phyloP scores from a whole-genome alignment of 805 yeast genomes.

The Metschnikowia henanensis region DNA sequence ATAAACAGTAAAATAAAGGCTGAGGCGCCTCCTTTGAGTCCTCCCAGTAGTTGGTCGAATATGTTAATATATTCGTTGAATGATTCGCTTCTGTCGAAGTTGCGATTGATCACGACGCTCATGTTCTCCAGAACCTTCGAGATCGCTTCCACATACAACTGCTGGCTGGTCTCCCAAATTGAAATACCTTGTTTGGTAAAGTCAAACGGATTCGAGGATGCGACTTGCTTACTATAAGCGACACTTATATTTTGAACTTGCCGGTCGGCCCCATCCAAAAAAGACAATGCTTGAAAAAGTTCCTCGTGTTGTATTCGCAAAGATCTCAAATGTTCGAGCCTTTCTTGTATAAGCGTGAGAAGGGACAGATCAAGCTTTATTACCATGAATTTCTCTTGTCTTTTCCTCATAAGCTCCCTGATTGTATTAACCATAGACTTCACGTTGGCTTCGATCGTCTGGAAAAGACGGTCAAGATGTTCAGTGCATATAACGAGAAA shows the following conservation, averaged over 20 bases:
- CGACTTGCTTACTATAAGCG: constrained; percentile 30
- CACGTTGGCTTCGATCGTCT: constrained; percentile 57
- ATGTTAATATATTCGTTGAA: constrained; percentile 31
- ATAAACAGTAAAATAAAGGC: constrained; percentile 22
- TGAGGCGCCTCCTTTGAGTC: constrained; percentile 7
- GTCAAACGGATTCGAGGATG: constrained; percentile 31
- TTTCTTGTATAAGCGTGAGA: constrained; percentile 35
- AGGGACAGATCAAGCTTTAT: constrained; percentile 54
- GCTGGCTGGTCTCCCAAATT: constrained; percentile 31
- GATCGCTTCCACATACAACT: constrained; percentile 24
- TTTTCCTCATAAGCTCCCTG: constrained; percentile 72
- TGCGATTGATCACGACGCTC: constrained; percentile 23
- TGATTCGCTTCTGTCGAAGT: constrained; percentile 25
- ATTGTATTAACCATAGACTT: constrained; percentile 66
- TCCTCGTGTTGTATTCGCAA: constrained; percentile 58
- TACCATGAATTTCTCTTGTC: constrained; percentile 68
- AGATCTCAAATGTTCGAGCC: constrained; percentile 40
- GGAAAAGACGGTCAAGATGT: constrained; percentile 34
- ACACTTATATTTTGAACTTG: constrained; percentile 23
- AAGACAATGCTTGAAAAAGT: constrained; percentile 36
- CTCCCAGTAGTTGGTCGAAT: constrained; percentile 24
- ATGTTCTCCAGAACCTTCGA: constrained; percentile 24
- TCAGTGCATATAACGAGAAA: constrained; percentile 32
- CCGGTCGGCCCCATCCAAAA: constrained; percentile 16
- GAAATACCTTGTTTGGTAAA: constrained; percentile 31